These are phyloP conservation scores for Penicillium malachiteum DNA, from an alignment of 495 filamentous ascomycete species.

Conservation along the genomic window DNA sequence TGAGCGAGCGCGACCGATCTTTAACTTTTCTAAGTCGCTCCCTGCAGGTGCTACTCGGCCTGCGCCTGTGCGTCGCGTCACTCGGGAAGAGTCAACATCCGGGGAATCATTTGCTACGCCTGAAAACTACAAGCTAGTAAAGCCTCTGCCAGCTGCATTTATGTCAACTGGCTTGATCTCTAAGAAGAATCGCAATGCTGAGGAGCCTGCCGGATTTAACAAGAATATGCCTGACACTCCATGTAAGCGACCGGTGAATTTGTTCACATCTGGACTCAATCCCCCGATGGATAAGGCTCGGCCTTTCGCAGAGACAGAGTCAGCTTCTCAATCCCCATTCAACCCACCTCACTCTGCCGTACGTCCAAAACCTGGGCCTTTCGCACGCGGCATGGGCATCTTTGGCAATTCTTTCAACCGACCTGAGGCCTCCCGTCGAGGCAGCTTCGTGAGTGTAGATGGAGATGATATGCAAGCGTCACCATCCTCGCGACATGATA, in stretches of 20 bases:
- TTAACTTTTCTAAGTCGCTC: constrained; percentile 78
- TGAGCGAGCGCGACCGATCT: constrained; percentile 49
- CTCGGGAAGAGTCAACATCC: constrained; percentile 43
- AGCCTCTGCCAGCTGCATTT: constrained; percentile 82
- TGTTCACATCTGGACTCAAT: constrained; percentile 62
- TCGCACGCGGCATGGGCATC: constrained; percentile 66
- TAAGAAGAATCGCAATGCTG: constrained; percentile 67
- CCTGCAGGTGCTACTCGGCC: constrained; percentile 66
- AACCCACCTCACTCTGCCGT: constrained; percentile 44
- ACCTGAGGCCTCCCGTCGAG: constrained; percentile 57
- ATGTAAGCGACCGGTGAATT: constrained; percentile 75
- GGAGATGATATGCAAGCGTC: constrained; percentile 65
- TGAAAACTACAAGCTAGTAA: constrained; percentile 77
- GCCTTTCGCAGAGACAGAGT: constrained; percentile 63
- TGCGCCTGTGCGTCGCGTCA: constrained; percentile 31
- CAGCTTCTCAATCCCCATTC: constrained; percentile 62
- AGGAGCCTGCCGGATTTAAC: constrained; percentile 39
- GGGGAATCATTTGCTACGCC: constrained; percentile 71
- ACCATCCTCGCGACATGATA: constrained; percentile 55
- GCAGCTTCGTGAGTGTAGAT: constrained; percentile 75
- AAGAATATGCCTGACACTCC: constrained; percentile 84
- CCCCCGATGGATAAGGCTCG: constrained; percentile 52
- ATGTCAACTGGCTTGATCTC: constrained; percentile 93
- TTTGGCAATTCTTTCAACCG: constrained; percentile 61
- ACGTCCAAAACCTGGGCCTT: constrained; percentile 51